phyloP scores from a whole-genome alignment of 116 monocot genomes.

The Trichopus zeylanicus region DNA sequence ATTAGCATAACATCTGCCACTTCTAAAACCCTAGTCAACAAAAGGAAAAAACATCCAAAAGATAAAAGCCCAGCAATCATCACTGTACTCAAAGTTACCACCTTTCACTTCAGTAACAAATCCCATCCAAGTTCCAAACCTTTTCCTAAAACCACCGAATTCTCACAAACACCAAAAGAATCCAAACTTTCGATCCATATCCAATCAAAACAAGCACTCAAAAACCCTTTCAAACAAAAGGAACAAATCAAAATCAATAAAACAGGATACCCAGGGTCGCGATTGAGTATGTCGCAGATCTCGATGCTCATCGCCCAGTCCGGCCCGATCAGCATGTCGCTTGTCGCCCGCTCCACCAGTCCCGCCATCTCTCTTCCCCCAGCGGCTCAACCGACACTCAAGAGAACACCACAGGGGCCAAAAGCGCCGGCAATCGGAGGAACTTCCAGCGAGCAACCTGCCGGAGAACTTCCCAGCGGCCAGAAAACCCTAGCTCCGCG shows the following conservation, averaged over 20 bases:
- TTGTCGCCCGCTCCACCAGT: slow-evolving; percentile 87
- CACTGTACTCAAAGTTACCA: background rate
- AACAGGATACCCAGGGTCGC: slow-evolving; percentile 47
- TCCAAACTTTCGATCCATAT: background rate
- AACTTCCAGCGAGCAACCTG: background rate
- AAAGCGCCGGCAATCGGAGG: background rate
- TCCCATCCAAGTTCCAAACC: background rate
- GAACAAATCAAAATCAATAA: background rate
- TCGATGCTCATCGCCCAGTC: slow-evolving; percentile 92
- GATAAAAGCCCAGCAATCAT: background rate
- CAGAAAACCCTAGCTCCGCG: background rate
- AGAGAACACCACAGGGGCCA: background rate
- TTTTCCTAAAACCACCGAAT: no score
- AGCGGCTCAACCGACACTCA: background rate
- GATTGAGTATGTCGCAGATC: slow-evolving; percentile 77
- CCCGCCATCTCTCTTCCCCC: slow-evolving; percentile 25
- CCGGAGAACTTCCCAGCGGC: background rate
- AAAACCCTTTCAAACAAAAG: background rate
- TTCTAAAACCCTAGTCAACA: no score
- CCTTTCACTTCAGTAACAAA: background rate
- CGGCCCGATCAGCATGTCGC: slow-evolving; percentile 75
- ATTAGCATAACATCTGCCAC: no score
- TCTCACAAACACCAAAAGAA: background rate
- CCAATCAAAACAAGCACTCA: background rate
- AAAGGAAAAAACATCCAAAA: no score